These are phyloP conservation scores for Aspergillus fischeri DNA, from an alignment of 2,329 filamentous ascomycete genomes.

Conservation along the genomic window DNA sequence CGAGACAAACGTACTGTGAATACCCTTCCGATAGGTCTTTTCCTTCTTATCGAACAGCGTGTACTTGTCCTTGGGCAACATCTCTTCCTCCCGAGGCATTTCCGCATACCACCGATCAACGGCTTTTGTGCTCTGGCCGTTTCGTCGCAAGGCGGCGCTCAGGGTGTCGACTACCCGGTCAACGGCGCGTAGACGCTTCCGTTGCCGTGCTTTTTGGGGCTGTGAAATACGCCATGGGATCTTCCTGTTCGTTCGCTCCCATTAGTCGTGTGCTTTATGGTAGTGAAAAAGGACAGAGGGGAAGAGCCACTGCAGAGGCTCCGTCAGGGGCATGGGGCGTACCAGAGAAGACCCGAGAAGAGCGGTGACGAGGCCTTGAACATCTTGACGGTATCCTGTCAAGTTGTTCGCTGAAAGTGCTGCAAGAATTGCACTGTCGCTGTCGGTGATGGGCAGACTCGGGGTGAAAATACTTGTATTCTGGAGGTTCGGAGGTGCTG, in stretches of 20 bases:
- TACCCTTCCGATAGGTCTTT: slow-evolving; percentile 92
- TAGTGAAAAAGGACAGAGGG: background rate
- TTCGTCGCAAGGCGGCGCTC: slow-evolving; percentile 69
- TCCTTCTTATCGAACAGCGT: slow-evolving; percentile 96
- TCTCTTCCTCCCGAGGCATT: slow-evolving; percentile 94
- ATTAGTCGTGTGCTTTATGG: background rate
- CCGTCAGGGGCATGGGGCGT: slow-evolving; percentile 21
- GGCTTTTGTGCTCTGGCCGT: slow-evolving; percentile 65
- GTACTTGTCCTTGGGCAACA: slow-evolving; percentile 96
- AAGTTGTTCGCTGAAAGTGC: slow-evolving; percentile 8
- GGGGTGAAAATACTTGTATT: slow-evolving; percentile 21
- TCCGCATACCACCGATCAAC: slow-evolving; percentile 89
- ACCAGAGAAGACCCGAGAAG: slow-evolving; percentile 80
- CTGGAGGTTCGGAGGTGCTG: slow-evolving; percentile 7
- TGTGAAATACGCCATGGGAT: slow-evolving; percentile 91
- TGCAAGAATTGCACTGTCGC: slow-evolving; percentile 4
- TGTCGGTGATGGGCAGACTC: background rate
- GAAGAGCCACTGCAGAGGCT: background rate
- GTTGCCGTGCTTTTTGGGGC: slow-evolving; percentile 85
- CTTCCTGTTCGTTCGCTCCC: slow-evolving; percentile 60
- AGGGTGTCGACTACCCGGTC: slow-evolving; percentile 83
- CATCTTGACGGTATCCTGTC: slow-evolving; percentile 52
- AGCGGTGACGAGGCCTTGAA: slow-evolving; percentile 76
- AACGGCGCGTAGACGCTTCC: slow-evolving; percentile 75
- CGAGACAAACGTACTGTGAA: slow-evolving; percentile 66